These are phyloP conservation scores for Pyrus bretschneideri DNA, from an alignment of 306 rosid species.

Conservation along the genomic window DNA sequence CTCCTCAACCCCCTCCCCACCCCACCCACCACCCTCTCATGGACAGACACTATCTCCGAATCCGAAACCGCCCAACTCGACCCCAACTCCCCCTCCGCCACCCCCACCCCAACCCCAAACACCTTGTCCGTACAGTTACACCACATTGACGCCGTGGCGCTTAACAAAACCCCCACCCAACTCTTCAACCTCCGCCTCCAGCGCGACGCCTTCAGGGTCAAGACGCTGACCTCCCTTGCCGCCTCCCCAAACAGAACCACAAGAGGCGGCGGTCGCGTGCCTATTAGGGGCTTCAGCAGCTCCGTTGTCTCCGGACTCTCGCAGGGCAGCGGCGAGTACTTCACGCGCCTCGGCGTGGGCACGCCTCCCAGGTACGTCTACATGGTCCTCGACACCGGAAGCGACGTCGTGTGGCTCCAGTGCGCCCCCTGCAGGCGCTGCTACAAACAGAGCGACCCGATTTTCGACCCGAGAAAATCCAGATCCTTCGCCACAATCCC, in stretches of 20 bases:
- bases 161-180: slow-evolving; percentile 46
- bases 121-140: slow-evolving; percentile 42
- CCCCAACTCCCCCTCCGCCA: background rate
- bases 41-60: slow-evolving; percentile 35
- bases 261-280: background rate
- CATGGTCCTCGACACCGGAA: slow-evolving; percentile 90
- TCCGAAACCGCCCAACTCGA: slow-evolving; percentile 14
- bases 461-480: slow-evolving; percentile 67
- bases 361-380: slow-evolving; percentile 66
- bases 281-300: slow-evolving; percentile 46
- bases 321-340: slow-evolving; percentile 92
- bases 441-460: slow-evolving; percentile 72
- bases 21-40: slow-evolving; percentile 35
- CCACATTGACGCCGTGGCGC: slow-evolving; percentile 58
- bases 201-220: slow-evolving; percentile 57
- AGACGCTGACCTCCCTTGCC: slow-evolving; percentile 18
- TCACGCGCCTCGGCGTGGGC: slow-evolving; percentile 88
- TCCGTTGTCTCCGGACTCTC: slow-evolving; percentile 74
- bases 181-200: slow-evolving; percentile 63
- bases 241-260: slow-evolving; percentile 11
- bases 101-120: background rate
- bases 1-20: slow-evolving; percentile 37
- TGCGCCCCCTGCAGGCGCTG: slow-evolving; percentile 80
- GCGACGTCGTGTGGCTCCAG: slow-evolving; percentile 90
- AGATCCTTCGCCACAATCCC: slow-evolving; percentile 41